These are phyloP conservation scores for Graphilbum fragrans DNA, from an alignment of 2,329 filamentous ascomycete species.

Conservation along the genomic window DNA sequence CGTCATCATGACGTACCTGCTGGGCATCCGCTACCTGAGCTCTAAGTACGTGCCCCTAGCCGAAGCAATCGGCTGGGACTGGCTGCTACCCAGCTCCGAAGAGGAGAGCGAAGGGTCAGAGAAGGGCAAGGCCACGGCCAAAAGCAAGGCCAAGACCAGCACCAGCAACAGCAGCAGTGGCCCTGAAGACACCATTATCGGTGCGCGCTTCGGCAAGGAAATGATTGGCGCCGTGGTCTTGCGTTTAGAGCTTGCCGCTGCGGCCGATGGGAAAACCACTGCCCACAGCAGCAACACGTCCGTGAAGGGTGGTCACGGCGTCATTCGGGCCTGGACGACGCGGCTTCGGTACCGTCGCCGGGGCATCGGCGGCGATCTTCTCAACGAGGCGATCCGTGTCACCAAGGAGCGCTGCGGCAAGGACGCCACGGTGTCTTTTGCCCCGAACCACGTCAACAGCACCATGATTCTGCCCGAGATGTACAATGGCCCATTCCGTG, in stretches of 20 bases:
- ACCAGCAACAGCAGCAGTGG: slow-evolving; percentile 4
- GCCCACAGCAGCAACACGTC: slow-evolving; percentile 15
- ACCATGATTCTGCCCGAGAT: slow-evolving; percentile 46
- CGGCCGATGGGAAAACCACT: neutral
- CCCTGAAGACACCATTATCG: slow-evolving; percentile 44
- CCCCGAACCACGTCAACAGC: slow-evolving; percentile 66
- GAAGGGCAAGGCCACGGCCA: slow-evolving; percentile 4
- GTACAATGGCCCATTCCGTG: slow-evolving; percentile 50
- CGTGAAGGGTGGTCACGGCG: slow-evolving; percentile 48
- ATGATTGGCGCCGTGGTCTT: slow-evolving; percentile 63
- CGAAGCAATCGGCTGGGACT: slow-evolving; percentile 48
- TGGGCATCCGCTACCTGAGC: slow-evolving; percentile 47
- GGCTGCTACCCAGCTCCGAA: slow-evolving; percentile 30
- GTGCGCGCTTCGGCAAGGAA: slow-evolving; percentile 54
- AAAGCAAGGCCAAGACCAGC: slow-evolving; percentile 12
- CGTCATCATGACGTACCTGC: slow-evolving; percentile 50
- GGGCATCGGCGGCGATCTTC: slow-evolving; percentile 59
- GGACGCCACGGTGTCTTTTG: slow-evolving; percentile 59
- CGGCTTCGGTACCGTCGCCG: slow-evolving; percentile 53
- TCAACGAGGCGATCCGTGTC: slow-evolving; percentile 59
- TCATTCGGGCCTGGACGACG: slow-evolving; percentile 78
- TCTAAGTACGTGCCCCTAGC: slow-evolving; percentile 51
- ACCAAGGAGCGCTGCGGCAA: slow-evolving; percentile 58
- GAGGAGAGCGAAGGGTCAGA: slow-evolving; percentile 7
- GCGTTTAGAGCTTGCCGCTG: slow-evolving; percentile 38